These are phyloP conservation scores for Metarhizium humberi DNA, from an alignment of 2,329 filamentous ascomycete species.

Conservation along the genomic window DNA sequence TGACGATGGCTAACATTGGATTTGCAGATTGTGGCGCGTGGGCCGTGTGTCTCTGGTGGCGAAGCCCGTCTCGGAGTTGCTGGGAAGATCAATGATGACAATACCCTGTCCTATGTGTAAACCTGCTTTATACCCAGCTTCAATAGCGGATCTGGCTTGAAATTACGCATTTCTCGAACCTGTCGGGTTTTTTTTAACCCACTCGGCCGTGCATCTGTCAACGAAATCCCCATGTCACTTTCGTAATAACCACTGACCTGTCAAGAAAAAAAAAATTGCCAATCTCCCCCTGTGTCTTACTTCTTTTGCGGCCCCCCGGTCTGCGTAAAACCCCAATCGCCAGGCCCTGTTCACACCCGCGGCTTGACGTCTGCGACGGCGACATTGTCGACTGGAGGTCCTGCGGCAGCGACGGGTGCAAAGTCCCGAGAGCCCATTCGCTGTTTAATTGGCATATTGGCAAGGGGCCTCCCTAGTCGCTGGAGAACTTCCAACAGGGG, in stretches of 20 bases:
- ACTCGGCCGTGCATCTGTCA: too few relatives aligned
- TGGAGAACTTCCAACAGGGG: too few relatives aligned
- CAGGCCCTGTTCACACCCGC: background rate
- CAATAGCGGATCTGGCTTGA: background rate
- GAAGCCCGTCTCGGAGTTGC: conserved; percentile 54
- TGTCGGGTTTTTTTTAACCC: background rate
- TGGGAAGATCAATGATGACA: conserved; percentile 60
- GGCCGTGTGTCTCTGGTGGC: conserved; percentile 62
- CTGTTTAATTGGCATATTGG: too few relatives aligned
- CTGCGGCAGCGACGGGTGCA: too few relatives aligned
- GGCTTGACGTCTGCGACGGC: too few relatives aligned
- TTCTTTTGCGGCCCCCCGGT: too few relatives aligned
- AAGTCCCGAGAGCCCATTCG: too few relatives aligned
- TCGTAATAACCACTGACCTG: too few relatives aligned
- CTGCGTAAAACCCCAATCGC: background rate
- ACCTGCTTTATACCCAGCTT: background rate
- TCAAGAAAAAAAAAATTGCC: too few relatives aligned
- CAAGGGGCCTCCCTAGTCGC: too few relatives aligned
- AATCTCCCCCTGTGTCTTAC: too few relatives aligned
- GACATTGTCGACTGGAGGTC: background rate
- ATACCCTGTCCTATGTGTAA: conserved; percentile 55
- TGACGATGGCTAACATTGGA: background rate
- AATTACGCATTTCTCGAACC: background rate
- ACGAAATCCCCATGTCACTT: too few relatives aligned
- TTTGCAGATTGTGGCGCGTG: conserved; percentile 56